Evolutionary conservation across 768 basidiomycete species (phyloP), one percentile per base, ranked within the genome.

Genomic region (Pleurotus eryngii): DNA sequence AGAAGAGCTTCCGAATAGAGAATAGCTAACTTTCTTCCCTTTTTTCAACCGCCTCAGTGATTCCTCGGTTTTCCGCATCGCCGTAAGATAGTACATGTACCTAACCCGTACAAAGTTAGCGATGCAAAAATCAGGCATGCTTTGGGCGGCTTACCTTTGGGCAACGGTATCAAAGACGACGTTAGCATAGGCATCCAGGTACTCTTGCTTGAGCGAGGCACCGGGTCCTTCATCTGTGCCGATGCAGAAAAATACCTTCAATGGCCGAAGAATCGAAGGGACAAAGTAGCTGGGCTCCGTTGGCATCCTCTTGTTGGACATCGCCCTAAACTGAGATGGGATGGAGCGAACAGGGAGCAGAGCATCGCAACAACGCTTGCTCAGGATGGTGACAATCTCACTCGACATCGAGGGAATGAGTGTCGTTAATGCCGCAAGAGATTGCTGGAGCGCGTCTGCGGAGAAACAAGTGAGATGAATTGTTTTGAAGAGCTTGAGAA

Each of bases 51-150:
- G 82, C 39, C 88, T 79, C 22, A 98, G 74, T 9, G 92, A 89
- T 66, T 95, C 94, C 61, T 98, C 94, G 6, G 92, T 92, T 76
- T 96, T 96, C 70, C 86, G 90, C 82, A 95, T 93, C 0, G 84
- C 82, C 8, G 85, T 78, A 20, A 98, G 77, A 65, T 92, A 89
- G 56, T 81, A 79, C 11, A 88, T 84, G 69, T 96, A 97, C 65
- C 92, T 93, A 57, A 26, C 39, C 37, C 12, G 39, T 22, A 14
- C 24, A 26, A 18, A 43, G 3, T 37, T 24, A 27, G 18, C 40
- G 49, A 38, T 39, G 58, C 26, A 46, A 17, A 5, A 48, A 57
- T 38, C 12, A 12, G 26, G 4, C 20, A 42, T 60, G 5, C 14
- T 11, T 43, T 45, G 15, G 46, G 35, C n/a, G 30, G 56, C 68